These are phyloP conservation scores for Pseudopyrenochaeta lycopersici DNA, from an alignment of 2,329 filamentous ascomycete genomes.

Conservation along the genomic window DNA sequence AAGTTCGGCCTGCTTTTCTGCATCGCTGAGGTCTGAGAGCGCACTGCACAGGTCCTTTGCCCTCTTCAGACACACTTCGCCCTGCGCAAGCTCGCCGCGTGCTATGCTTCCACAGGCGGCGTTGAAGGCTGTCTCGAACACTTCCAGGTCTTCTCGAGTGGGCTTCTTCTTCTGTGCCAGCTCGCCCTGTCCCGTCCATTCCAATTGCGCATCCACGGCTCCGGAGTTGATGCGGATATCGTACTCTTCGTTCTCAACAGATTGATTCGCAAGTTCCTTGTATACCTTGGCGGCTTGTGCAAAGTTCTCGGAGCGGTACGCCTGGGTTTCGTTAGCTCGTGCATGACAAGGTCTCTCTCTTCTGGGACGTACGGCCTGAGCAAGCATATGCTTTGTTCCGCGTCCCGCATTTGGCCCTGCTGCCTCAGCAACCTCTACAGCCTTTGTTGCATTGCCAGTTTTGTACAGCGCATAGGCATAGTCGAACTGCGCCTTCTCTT, in stretches of 20 bases:
- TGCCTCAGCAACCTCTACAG: conserved; percentile 61
- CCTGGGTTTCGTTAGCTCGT: conserved; percentile 39
- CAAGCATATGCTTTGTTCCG: conserved; percentile 67
- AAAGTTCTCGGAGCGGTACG: conserved; percentile 80
- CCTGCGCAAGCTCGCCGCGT: conserved; percentile 71
- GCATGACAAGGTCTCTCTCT: background rate
- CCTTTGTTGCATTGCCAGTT: conserved; percentile 72
- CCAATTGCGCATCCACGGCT: conserved; percentile 75
- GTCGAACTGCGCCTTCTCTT: conserved; percentile 71
- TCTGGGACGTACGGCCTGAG: conserved; percentile 63
- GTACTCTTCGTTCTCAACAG: conserved; percentile 70
- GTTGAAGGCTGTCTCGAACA: conserved; percentile 86
- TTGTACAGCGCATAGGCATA: conserved; percentile 88
- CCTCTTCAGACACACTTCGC: conserved; percentile 72
- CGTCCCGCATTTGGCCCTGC: conserved; percentile 48
- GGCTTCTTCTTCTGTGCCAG: conserved; percentile 64
- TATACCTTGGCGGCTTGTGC: conserved; percentile 72
- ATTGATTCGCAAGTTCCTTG: conserved; percentile 61
- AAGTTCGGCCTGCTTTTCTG: conserved; percentile 78
- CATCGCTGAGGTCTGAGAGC: conserved; percentile 75
- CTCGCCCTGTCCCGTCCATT: conserved; percentile 70
- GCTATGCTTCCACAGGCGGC: conserved; percentile 77
- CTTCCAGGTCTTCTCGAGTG: conserved; percentile 70
- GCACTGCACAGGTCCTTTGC: conserved; percentile 76
- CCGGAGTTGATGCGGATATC: conserved; percentile 80